Base-by-base conservation (phyloP, 768 basidiomycete genomes). In the Suillus brevipes region DNA sequence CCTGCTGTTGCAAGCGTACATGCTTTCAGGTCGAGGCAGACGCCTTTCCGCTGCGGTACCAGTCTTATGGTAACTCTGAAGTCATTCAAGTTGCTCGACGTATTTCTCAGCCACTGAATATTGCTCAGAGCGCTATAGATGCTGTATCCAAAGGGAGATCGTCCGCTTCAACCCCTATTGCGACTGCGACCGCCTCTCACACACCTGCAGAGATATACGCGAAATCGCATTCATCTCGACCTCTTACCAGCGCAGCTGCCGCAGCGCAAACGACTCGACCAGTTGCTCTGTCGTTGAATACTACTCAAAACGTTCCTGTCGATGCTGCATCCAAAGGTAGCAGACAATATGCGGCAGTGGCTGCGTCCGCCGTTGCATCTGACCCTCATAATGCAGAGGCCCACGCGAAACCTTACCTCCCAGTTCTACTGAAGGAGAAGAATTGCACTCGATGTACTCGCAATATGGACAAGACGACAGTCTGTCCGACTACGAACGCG, bases 401-500 rank as follows among this genome's bases (percentile, higher is more conserved):
- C 10, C 56, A 10, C 18, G 16, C 58, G 18, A 76, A 43, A 59
- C 71, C 69, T 49, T 74, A 73, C 94, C 93, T 4, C 93, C 92
- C 0, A 87, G 83, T 12, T 89, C 88, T 4, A 74, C 77, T 4
- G 92, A 95, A 74, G 88, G 90, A 1, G 81, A 79, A 36, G 83
- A 82, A 23, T 79, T 95, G 10, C 93, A 95, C 72, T 76, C 85
- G 3, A 84, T 89, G 43, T 92, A 87, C 71, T 81, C 94, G 37
- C 79, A 82, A 61, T 82, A 88, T 56, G 86, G 84, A 7, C 81
- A 83, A 61, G 78, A 55, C 9, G 20, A 80, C n/a, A 74, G 80
- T 31, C 64, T 42, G 31, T 25, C 64, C 28, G 62, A 67, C 2
- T 73, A 75, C n/a, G 83, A 89, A 64, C 80, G 83, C 16, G 89